A percentile compares a stretch with the other conserved stretches of the same genome.
Conservation (phyloP, 352 stramenopile species). For the Halophytophthora polymorphica region DNA sequence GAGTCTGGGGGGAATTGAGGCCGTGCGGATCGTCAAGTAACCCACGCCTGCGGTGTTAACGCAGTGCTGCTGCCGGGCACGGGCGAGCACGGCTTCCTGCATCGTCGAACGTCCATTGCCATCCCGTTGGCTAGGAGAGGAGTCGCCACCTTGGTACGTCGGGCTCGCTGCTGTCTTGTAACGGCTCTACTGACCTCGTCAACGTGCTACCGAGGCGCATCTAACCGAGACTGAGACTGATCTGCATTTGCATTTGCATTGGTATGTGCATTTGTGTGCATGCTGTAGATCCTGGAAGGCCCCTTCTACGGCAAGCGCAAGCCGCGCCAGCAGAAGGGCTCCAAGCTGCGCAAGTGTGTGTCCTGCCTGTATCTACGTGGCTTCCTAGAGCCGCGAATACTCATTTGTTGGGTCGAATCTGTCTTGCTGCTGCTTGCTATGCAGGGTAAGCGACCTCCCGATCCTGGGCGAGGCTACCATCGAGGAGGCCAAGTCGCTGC, state of each 20-base stretch:
- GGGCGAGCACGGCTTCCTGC: conserved; percentile 73
- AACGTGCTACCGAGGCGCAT: background rate
- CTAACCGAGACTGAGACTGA: background rate
- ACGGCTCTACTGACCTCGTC: background rate
- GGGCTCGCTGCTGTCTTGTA: background rate
- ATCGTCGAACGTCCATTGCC: conserved; percentile 58
- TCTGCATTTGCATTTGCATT: conserved; percentile 4
- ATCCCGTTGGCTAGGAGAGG: conserved; percentile 63
- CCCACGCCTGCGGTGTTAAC: conserved; percentile 7
- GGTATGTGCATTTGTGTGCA: background rate
- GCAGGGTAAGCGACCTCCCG: conserved; percentile 65
- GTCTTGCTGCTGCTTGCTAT: background rate
- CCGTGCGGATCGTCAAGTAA: conserved; percentile 1
- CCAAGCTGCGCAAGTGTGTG: conserved; percentile 60
- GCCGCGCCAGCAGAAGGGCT: conserved; percentile 63
- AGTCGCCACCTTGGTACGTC: conserved; percentile 56
- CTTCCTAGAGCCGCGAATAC: background rate
- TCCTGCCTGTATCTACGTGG: background rate
- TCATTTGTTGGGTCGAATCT: background rate
- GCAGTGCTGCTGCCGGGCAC: conserved; percentile 68
- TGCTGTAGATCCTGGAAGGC: conserved; percentile 65
- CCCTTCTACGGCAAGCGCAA: conserved; percentile 76
- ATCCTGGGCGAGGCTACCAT: conserved; percentile 79
- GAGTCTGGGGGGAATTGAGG: background rate
- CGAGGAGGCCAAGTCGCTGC: conserved; percentile 77